Conservation (phyloP, 2,329 filamentous ascomycete genomes). For the Diaporthe citri region DNA sequence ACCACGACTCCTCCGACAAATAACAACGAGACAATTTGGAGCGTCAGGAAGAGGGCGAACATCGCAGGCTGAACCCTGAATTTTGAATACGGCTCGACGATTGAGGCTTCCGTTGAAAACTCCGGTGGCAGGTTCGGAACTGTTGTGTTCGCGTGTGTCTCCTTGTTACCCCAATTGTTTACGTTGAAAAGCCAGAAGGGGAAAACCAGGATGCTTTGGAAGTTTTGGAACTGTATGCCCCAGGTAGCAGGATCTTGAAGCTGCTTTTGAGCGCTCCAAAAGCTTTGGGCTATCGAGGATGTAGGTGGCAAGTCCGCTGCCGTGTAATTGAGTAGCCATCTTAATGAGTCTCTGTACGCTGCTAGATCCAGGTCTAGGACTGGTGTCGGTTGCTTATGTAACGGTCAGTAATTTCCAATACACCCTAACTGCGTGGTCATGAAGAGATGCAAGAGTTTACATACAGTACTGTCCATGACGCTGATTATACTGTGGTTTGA, state of each 20-base stretch:
- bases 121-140: not conserved
- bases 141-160: not conserved
- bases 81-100: not conserved
- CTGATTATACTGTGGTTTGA: not conserved
- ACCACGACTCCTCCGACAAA: not conserved
- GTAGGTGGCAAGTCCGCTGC: not conserved
- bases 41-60: not conserved
- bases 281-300: not conserved
- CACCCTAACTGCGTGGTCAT: no score
- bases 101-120: not conserved
- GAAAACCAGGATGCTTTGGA: not conserved
- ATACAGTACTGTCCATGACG: not conserved
- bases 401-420: no score
- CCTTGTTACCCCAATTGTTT: not conserved
- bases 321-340: slow-evolving; percentile 1
- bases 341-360: not conserved
- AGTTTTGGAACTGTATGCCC: not conserved
- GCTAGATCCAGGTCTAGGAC: not conserved
- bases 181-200: not conserved
- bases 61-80: not conserved
- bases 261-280: not conserved
- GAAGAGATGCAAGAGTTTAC: no score
- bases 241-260: not conserved
- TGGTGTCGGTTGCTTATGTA: no score
- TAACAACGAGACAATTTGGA: not conserved